A percentile compares a stretch with the other conserved stretches of the same genome.
Conservation (phyloP, 1,139 yeast species). For the Kodamaea derodonti region DNA sequence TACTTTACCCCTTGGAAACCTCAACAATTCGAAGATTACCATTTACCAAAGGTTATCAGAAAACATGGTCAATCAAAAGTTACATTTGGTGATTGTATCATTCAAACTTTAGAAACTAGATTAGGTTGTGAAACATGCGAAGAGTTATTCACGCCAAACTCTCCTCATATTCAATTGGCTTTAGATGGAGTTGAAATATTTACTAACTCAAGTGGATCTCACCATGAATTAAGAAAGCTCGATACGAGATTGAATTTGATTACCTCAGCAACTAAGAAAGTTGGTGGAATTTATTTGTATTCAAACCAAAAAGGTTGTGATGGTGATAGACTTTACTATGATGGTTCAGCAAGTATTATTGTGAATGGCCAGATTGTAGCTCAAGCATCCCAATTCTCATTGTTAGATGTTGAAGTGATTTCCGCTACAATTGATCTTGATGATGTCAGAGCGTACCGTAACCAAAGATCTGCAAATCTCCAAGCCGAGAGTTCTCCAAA, state of each 20-base stretch:
- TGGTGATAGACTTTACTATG: slow-evolving; percentile 94
- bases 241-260: slow-evolving; percentile 81
- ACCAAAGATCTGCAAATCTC: slow-evolving; percentile 70
- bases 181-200: slow-evolving; percentile 94
- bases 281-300: slow-evolving; percentile 93
- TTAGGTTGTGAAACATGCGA: slow-evolving; percentile 97
- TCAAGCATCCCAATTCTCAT: slow-evolving; percentile 86
- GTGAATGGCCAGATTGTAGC: slow-evolving; percentile 90
- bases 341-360: slow-evolving; percentile 92
- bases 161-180: slow-evolving; percentile 90
- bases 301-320: slow-evolving; percentile 98
- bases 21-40: slow-evolving; percentile 66
- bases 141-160: slow-evolving; percentile 91
- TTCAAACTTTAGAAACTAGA: slow-evolving; percentile 78
- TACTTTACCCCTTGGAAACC: slow-evolving; percentile 93
- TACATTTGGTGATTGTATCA: slow-evolving; percentile 84
- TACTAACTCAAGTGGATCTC: slow-evolving; percentile 94
- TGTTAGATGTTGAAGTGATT: slow-evolving; percentile 88
- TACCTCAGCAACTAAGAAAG: slow-evolving; percentile 87
- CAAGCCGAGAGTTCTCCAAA: slow-evolving; percentile 54
- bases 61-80: slow-evolving; percentile 61
- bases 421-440: slow-evolving; percentile 92
- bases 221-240: slow-evolving; percentile 88
- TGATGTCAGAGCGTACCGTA: slow-evolving; percentile 81
- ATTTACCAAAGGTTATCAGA: slow-evolving; percentile 66